Evolutionary conservation across 345 rosid species (phyloP), one percentile per base, ranked within the genome.

Genomic region (Cardamine chenopodiifolia): DNA sequence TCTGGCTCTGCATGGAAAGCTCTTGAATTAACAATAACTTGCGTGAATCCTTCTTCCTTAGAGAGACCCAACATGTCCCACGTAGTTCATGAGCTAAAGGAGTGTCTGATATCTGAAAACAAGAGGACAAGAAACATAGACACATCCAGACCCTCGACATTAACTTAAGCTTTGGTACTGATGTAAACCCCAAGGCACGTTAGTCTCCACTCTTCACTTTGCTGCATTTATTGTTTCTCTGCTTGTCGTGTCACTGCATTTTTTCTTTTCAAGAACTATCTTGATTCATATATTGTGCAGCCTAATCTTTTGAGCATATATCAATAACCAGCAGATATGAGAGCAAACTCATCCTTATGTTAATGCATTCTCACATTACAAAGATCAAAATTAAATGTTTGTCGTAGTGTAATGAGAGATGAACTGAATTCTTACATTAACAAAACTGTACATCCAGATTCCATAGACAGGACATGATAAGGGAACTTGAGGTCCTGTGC

Each of bases 1-100:
- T 40, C 69, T 28, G 79, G 82, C 32, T 83, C 87, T 6, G 83
- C 81, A 1, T 86, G 85, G 90, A 83, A 82, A 56, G 77, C 74
- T 23, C 40, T 81, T 50, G 90, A 84, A 53, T 35, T 79, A 62
- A 85, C 90, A 14, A 60, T 82, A 79, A 62, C 80, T 3, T 82
- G 87, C 12, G 80, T 84, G 14, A 74, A 71, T 1, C 9, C 48
- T 50, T 79, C 63, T 45, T 65, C 78, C 6, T 45, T 69, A 28
- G 49, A 71, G 44, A 78, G 87, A 69, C 89, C 89, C 0, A 48
- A 45, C 47, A 83, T 86, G 81, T 82, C 73, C 22, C 68, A 70
- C 7, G 79, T 82, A 40, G 68, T 80, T 34, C 50, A 47, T n/a
- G 84, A 76, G 29, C 70, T 83, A 13, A 83, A 83, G 22, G 84